Evolutionary conservation across 2,329 filamentous ascomycete genomes (phyloP).

Genomic region (Zymoseptoria crescenta): DNA sequence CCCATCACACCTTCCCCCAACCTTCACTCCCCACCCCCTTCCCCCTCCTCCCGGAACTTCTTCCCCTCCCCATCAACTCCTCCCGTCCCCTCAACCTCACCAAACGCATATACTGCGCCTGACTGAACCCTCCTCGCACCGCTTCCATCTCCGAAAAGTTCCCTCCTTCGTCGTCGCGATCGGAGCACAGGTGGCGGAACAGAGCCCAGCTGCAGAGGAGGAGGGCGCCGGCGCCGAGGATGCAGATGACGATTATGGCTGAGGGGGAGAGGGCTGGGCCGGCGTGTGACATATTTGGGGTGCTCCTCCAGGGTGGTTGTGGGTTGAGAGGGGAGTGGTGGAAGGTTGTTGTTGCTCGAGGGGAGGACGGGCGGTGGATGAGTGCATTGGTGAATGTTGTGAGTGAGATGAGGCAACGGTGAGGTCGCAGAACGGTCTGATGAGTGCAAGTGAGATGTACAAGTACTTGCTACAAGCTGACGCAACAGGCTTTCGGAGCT

Average conservation of each 20-base stretch:
- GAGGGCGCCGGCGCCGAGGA: constrained; percentile 14
- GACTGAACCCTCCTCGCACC: constrained; percentile 9
- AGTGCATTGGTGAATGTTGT: neutral
- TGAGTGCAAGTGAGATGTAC: neutral
- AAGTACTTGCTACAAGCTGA: neutral
- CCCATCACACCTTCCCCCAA: neutral
- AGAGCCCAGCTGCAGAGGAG: constrained; percentile 17
- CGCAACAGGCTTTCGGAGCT: neutral
- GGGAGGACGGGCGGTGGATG: neutral
- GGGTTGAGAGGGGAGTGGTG: neutral
- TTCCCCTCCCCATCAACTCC: constrained; percentile 1
- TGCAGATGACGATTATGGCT: constrained; percentile 17
- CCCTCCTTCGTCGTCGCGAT: neutral
- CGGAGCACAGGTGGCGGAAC: constrained; percentile 13
- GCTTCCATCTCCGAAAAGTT: neutral
- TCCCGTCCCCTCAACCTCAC: constrained; percentile 18
- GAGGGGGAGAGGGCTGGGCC: neutral
- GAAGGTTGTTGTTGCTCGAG: neutral
- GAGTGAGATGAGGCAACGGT: neutral
- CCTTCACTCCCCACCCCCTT: neutral
- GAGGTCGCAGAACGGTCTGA: neutral
- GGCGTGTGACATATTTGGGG: neutral
- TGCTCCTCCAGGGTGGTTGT: too few species aligned
- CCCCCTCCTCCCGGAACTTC: neutral
- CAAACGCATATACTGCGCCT: constrained; percentile 20